Evolutionary conservation across 2,329 filamentous ascomycete genomes (phyloP).

Genomic region (Arachnopeziza araneosa): DNA sequence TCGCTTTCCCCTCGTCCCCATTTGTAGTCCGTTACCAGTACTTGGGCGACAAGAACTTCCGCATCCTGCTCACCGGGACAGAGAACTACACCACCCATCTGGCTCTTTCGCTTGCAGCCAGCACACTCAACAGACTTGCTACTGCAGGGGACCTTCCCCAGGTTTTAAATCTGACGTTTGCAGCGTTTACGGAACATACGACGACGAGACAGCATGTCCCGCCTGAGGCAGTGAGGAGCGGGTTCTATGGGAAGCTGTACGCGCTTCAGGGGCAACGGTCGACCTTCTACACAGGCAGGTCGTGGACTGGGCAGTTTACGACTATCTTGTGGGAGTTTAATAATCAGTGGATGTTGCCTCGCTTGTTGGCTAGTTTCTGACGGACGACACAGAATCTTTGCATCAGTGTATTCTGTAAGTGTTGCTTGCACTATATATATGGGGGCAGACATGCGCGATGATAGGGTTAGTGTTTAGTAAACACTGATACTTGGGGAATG

Average conservation of each 20-base stretch:
- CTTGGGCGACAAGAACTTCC: constrained; percentile 6
- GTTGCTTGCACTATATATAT: no score
- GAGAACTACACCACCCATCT: background rate
- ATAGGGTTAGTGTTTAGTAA: no score
- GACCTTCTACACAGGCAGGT: background rate
- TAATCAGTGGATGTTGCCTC: background rate
- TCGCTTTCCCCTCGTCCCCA: background rate
- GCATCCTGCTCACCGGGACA: constrained; percentile 2
- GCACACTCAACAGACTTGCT: background rate
- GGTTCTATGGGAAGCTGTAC: background rate
- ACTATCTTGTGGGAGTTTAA: background rate
- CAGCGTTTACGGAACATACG: background rate
- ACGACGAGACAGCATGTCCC: background rate
- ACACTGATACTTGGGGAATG: no score
- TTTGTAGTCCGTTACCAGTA: constrained; percentile 4
- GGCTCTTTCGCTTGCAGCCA: background rate
- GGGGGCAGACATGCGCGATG: no score
- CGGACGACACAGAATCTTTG: background rate
- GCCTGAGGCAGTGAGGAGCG: background rate
- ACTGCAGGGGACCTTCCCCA: background rate
- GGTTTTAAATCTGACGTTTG: background rate
- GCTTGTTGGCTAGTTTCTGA: background rate
- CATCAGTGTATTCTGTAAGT: no score
- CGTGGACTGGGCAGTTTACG: background rate
- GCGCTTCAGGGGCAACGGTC: background rate